Evolutionary conservation across 2,329 filamentous ascomycete genomes (phyloP).

Genomic region (Chaetomium olivaceum): DNA sequence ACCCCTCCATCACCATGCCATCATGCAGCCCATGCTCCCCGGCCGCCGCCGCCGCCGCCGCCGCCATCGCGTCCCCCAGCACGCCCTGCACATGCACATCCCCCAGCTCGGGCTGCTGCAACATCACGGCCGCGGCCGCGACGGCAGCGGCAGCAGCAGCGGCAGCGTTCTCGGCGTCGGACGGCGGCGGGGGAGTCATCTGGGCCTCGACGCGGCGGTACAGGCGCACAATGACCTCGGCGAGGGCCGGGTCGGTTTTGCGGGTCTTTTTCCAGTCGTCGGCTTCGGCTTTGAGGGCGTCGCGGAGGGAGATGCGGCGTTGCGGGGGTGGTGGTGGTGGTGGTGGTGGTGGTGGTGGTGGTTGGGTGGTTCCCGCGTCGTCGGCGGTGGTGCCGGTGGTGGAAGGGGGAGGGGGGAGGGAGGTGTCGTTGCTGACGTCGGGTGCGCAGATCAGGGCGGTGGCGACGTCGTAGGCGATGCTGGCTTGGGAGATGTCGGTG

Average conservation of each 20-base stretch:
- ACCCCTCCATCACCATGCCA: slow-evolving; percentile 42
- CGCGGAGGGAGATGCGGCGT: slow-evolving; percentile 57
- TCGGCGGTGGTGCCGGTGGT: slow-evolving; percentile 17
- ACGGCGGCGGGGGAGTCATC: slow-evolving; percentile 46
- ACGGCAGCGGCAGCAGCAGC: slow-evolving; percentile 39
- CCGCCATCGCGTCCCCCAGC: slow-evolving; percentile 47
- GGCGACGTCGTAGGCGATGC: slow-evolving; percentile 67
- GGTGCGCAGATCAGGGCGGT: slow-evolving; percentile 70
- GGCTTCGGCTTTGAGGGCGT: slow-evolving; percentile 59
- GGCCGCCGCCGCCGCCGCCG: slow-evolving; percentile 46
- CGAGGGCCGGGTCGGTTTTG: slow-evolving; percentile 56
- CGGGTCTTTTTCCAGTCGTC: slow-evolving; percentile 59
- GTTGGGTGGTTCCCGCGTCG: too few relatives aligned
- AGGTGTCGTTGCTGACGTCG: slow-evolving; percentile 50
- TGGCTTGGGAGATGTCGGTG: slow-evolving; percentile 58
- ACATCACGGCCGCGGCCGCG: slow-evolving; percentile 44
- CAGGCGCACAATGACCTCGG: slow-evolving; percentile 64
- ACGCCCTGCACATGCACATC: slow-evolving; percentile 5
- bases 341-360: slow-evolving; percentile 33
- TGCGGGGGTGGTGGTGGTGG: slow-evolving; percentile 40
- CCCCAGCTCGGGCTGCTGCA: slow-evolving; percentile 11
- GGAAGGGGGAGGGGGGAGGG: slow-evolving; percentile 38
- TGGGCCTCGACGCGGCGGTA: slow-evolving; percentile 67
- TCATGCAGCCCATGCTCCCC: slow-evolving; percentile 36
- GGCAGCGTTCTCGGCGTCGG: slow-evolving; percentile 35